Percentiles rank a stretch among this genome's conserved stretches.
These are phyloP conservation scores for Fusarium sterilihyphosum DNA, from an alignment of 2,329 filamentous ascomycete genomes.

Conservation along the genomic window DNA sequence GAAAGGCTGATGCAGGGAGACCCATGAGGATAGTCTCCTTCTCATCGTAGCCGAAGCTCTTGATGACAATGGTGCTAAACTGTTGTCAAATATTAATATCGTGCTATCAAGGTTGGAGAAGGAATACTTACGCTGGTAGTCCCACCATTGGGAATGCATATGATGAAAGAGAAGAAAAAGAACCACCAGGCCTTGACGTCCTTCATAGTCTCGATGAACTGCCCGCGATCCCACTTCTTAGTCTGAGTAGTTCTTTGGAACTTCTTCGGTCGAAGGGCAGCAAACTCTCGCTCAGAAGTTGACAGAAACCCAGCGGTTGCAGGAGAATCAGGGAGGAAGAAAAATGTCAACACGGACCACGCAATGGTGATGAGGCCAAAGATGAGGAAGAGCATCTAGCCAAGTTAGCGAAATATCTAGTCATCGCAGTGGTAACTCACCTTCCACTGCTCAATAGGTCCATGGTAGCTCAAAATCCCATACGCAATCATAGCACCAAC, in stretches of 20 bases:
- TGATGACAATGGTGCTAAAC: constrained; percentile 17
- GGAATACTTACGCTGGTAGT: not conserved
- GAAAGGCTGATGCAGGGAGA: constrained; percentile 4
- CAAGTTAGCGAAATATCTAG: not conserved
- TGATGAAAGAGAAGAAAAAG: constrained; percentile 15
- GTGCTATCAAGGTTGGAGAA: too few species aligned
- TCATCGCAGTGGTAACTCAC: rapidly evolving
- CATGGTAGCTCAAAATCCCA: not conserved
- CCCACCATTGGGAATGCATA: constrained; percentile 14
- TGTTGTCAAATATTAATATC: too few species aligned
- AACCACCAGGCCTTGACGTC: constrained; percentile 17
- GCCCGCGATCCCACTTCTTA: not conserved
- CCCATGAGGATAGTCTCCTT: constrained; percentile 17
- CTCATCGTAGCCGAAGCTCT: constrained; percentile 10
- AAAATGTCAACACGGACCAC: not conserved
- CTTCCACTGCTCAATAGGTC: constrained; percentile 3
- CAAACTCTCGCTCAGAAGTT: constrained; percentile 8
- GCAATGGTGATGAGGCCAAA: constrained; percentile 10
- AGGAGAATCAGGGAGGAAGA: constrained; percentile 7
- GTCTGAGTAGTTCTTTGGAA: constrained; percentile 19
- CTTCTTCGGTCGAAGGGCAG: not conserved
- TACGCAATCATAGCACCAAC: constrained; percentile 16
- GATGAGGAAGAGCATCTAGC: constrained; percentile 3
- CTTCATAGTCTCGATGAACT: constrained; percentile 8
- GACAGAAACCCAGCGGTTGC: not conserved